Conservation (phyloP, 2,329 filamentous ascomycete genomes). For the Aspergillus luchuensis region DNA sequence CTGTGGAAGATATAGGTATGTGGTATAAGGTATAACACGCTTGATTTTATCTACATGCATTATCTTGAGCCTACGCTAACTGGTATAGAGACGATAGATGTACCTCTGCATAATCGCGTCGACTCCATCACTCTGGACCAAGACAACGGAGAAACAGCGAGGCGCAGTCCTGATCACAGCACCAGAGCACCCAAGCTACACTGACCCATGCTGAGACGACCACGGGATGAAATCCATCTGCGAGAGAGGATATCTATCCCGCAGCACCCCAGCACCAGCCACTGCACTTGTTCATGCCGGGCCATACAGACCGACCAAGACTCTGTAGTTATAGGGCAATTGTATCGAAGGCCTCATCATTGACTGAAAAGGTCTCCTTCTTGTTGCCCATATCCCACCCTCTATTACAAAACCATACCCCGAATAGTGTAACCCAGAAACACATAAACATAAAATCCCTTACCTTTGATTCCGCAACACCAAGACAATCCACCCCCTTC, state of each 20-base stretch:
- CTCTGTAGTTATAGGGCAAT: constrained; percentile 54
- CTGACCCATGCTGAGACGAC: constrained; percentile 1
- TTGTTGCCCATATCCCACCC: constrained; percentile 50
- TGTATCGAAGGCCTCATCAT: constrained; percentile 61
- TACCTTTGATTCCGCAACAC: constrained; percentile 36
- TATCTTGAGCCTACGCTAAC: neutral
- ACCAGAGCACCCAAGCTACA: constrained; percentile 16
- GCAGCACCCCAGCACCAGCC: neutral
- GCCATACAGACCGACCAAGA: constrained; percentile 10
- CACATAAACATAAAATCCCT: constrained; percentile 29
- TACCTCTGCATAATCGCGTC: constrained; percentile 41
- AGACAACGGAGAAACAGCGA: constrained; percentile 28
- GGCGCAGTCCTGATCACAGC: constrained; percentile 20
- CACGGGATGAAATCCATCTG: constrained; percentile 39
- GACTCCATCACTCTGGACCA: constrained; percentile 30
- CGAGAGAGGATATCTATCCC: constrained; percentile 38
- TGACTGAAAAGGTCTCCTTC: constrained; percentile 53
- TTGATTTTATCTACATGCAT: neutral
- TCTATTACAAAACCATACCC: neutral
- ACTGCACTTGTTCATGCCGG: constrained; percentile 6
- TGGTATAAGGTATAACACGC: neutral
- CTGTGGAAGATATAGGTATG: neutral
- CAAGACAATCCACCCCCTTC: constrained; percentile 64
- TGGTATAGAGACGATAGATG: constrained; percentile 25
- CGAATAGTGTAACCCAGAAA: constrained; percentile 1